A percentile compares a stretch with the other conserved stretches of the same genome.
Evolutionary conservation across 2,329 filamentous ascomycete species (phyloP).

Genomic region (Grosmannia huntii): DNA sequence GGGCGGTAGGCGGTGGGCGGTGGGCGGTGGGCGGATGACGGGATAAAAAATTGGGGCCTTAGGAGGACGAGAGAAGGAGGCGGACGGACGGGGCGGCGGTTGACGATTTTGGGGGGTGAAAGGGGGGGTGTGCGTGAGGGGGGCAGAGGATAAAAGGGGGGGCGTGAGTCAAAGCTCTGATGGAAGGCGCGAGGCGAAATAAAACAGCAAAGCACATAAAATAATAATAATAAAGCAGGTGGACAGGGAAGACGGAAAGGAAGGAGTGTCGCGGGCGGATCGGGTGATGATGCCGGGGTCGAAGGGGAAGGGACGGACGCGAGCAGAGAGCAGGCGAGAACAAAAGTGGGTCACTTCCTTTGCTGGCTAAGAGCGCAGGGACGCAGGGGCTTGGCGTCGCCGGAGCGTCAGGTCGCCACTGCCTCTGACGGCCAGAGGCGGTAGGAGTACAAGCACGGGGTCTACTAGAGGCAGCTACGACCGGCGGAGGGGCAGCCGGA

Average conservation of each 20-base stretch:
- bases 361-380: background rate
- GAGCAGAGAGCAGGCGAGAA: background rate
- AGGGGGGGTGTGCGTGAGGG: background rate
- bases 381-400: constrained; percentile 1
- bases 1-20: constrained; percentile 10
- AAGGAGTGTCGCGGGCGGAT: constrained; percentile 13
- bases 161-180: background rate
- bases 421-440: background rate
- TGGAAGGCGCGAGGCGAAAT: constrained; percentile 1
- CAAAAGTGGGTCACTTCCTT: background rate
- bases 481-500: background rate
- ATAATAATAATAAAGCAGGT: background rate
- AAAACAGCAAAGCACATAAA: background rate
- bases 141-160: background rate
- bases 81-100: constrained; percentile 11
- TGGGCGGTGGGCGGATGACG: constrained; percentile 13
- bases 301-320: constrained; percentile 10
- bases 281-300: constrained; percentile 16
- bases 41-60: constrained; percentile 6
- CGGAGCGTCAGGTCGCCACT: background rate
- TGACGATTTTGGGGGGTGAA: background rate
- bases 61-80: constrained; percentile 2
- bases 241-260: background rate
- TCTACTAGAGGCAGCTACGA: background rate
- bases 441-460: background rate